Conservation (phyloP, 2,329 filamentous ascomycete genomes). For the Aspergillus texensis region DNA sequence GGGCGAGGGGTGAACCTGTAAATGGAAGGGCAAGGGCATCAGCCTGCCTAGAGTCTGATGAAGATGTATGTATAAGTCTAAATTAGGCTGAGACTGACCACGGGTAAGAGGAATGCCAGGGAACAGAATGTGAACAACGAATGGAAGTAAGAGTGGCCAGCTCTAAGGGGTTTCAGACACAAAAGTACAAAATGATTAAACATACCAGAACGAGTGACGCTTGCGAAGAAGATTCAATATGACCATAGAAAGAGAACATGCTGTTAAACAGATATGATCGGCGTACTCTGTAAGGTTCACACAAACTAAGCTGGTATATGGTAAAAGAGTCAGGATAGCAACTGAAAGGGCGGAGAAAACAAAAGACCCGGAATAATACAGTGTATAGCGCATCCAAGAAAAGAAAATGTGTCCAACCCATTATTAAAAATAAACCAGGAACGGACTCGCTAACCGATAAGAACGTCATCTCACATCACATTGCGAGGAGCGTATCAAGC, state of each 20-base stretch:
- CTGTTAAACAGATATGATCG: neutral
- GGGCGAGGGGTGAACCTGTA: too few relatives aligned
- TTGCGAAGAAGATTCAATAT: neutral
- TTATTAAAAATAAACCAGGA: conserved; percentile 4
- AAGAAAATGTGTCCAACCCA: conserved; percentile 1
- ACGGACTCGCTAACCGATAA: conserved; percentile 2
- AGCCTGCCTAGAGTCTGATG: neutral
- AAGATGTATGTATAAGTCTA: neutral
- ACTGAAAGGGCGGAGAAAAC: neutral
- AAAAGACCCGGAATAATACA: conserved; percentile 23
- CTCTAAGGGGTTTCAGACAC: conserved; percentile 4
- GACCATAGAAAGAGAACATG: neutral
- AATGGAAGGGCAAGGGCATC: neutral
- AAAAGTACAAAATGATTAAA: conserved; percentile 13
- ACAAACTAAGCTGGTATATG: neutral
- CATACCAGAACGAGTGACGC: conserved; percentile 11
- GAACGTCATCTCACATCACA: conserved; percentile 12
- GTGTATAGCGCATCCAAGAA: conserved; percentile 21
- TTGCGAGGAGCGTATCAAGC: neutral
- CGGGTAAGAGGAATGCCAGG: conserved; percentile 12
- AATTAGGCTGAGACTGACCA: neutral
- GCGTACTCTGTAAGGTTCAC: neutral
- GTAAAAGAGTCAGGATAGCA: neutral
- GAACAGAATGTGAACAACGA: conserved; percentile 10
- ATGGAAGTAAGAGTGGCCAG: conserved; percentile 11